Evolutionary conservation across 768 basidiomycete species (phyloP), one percentile per base, ranked within the genome.

Genomic region (Rhizopogon rudus): DNA sequence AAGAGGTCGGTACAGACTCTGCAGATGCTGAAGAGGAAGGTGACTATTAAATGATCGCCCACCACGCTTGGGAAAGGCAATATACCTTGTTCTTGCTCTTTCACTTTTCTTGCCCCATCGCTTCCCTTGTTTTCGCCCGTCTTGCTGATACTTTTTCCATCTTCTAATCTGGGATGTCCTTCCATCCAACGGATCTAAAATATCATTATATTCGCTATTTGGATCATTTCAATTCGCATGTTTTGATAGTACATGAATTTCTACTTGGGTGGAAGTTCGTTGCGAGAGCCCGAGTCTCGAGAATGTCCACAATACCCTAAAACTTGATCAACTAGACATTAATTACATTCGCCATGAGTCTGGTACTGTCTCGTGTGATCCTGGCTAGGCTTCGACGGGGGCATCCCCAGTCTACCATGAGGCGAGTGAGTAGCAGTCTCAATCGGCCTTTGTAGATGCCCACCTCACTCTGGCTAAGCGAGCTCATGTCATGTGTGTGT

Each of bases 1-100:
- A 93, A 70, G 91, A 96, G 73, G 92, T 89, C 60, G 87, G 87
- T 55, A 85, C 79, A 46, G 88, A 89, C 70, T 87, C 87, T 31
- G 86, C 80, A 53, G 88, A 88, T 58, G 80, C 71, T 60, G 88
- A 88, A 67, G 87, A 87, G 66, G 79, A 79, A 64, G 78, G 70
- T 53, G 82, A 83, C 62, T 82, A 82, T 60, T 84, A 76, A 68
- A 63, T 35, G 41, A 28, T 48, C 51, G 13, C 12, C 51, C 25
- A 53, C 12, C 12, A 22, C 28, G 13, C n/a, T 12, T 55, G 25
- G 31, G 16, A 51, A 25, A 17, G 29, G 39, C 29, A 51, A 53
- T 33, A 20, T 35, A 49, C 17, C 50, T 12, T 40, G 46, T 49
- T 53, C 29, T 33, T 28, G 33, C 17, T 37, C 20, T 7, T 53